Evolutionary conservation across 2,329 filamentous ascomycete genomes (phyloP), one percentile per base, ranked within the genome.

Genomic region (Aspergillus brasiliensis): DNA sequence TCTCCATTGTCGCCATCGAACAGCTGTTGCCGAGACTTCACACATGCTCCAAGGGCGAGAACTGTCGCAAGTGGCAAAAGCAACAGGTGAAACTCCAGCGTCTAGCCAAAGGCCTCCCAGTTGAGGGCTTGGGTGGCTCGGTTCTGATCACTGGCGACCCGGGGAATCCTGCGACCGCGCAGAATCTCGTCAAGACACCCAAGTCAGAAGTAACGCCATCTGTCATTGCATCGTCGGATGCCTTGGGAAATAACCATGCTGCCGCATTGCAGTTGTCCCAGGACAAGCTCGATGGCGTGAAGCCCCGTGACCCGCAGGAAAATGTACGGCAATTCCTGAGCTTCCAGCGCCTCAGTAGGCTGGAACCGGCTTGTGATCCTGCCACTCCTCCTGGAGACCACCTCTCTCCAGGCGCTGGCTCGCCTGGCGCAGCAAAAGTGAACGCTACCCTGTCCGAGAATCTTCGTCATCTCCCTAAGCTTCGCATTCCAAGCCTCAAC

Each of bases 1-100:
- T 95, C 3, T 96, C 92, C 0, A 96, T 96, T 67, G 92, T 97
- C 34, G 92, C 90, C 27, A 96, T 96, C 64, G 92, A 97, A 77
- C 91, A 96, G 75, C 81, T 95, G 56, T 84, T 96, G 57, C 92
- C 92, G 5, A 93, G 91, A 77, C 86, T 89, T 15, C 93, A 97
- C 77, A 84, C 84, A 58, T 97, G 93, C 78, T 86, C 87, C 48
- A 96, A 96, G 75, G 93, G 93, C 48, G 91, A 95, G 75, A 88
- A 90, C 67, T 97, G 93, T 76, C 82, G 86, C 51, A 96, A 92
- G 74, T 96, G 86, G 84, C 86, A 84, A 74, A 91, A 89, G 73
- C 90, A 94, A 71, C 90, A 96, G 75, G 85, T 87, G 34, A 84
- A 91, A 74, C 85, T 96, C 51, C 86, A 90, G 46, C 85, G 87